phyloP scores from a whole-genome alignment of 805 yeast genomes.

The Schizosaccharomyces japonicus region DNA sequence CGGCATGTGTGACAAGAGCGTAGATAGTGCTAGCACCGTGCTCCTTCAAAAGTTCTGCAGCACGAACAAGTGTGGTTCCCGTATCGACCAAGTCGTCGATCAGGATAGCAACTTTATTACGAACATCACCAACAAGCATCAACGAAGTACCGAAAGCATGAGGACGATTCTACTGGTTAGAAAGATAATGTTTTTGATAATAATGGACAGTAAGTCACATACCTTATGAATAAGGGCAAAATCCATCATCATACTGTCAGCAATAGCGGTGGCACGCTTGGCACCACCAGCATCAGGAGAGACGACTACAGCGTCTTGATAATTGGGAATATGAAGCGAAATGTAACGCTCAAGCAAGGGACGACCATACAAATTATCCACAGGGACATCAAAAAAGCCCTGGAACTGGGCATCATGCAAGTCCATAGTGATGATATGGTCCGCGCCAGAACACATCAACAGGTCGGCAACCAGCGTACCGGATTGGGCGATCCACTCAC shows the following conservation, averaged over 20 bases:
- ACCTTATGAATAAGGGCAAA: slow-evolving; percentile 94
- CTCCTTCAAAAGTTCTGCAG: slow-evolving; percentile 73
- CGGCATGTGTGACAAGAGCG: slow-evolving; percentile 78
- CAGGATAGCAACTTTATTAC: slow-evolving; percentile 62
- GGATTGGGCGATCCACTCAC: slow-evolving; percentile 86
- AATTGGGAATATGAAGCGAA: slow-evolving; percentile 49
- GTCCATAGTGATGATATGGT: slow-evolving; percentile 92
- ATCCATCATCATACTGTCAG: slow-evolving; percentile 67
- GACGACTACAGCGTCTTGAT: slow-evolving; percentile 66
- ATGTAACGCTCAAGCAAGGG: slow-evolving; percentile 76
- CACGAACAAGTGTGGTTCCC: slow-evolving; percentile 71
- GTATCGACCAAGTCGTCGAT: slow-evolving; percentile 90
- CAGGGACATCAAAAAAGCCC: slow-evolving; percentile 90
- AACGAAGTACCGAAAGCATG: slow-evolving; percentile 41
- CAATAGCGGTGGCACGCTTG: slow-evolving; percentile 80
- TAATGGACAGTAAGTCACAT: slow-evolving; percentile 11
- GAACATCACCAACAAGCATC: slow-evolving; percentile 90
- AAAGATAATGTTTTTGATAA: slow-evolving; percentile 9
- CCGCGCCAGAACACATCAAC: slow-evolving; percentile 45
- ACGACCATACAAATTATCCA: slow-evolving; percentile 74
- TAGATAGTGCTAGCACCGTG: slow-evolving; percentile 76
- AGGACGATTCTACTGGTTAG: slow-evolving; percentile 13
- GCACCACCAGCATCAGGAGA: slow-evolving; percentile 99
- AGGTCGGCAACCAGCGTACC: slow-evolving; percentile 42
- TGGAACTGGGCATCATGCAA: slow-evolving; percentile 94